Percentiles rank a stretch among this genome's conserved stretches.
Evolutionary conservation across 2,329 filamentous ascomycete species (phyloP).

Genomic region (Cercospora zeina): DNA sequence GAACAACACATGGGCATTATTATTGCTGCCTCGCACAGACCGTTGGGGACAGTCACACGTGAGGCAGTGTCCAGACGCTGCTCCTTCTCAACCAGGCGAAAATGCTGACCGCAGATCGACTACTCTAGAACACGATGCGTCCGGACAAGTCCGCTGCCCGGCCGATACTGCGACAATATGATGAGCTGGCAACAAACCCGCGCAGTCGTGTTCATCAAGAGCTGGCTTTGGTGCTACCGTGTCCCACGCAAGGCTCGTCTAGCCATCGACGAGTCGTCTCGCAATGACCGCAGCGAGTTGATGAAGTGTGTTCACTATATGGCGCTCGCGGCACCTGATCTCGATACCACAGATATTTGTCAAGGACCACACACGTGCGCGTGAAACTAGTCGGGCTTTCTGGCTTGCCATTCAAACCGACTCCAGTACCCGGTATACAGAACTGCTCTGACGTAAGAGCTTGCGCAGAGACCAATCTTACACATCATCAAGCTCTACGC

Average conservation of each 20-base stretch:
- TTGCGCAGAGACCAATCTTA: neutral
- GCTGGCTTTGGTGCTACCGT: neutral
- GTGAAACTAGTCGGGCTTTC: too few species aligned
- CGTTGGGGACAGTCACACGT: neutral
- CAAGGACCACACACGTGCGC: neutral
- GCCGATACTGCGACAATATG: neutral
- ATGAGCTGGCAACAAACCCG: neutral
- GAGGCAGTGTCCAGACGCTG: neutral
- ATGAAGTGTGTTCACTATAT: neutral
- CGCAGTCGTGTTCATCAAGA: neutral
- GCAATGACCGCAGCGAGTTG: neutral
- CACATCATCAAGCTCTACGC: neutral
- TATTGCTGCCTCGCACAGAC: neutral
- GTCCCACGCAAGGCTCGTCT: neutral
- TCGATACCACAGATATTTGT: too few species aligned
- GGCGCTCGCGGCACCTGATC: neutral
- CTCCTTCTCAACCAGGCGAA: neutral
- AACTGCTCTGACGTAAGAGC: neutral
- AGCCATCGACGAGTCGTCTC: neutral
- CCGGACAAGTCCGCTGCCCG: slow-evolving; percentile 8
- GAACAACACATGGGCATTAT: too few species aligned
- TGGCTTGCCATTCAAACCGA: too few species aligned
- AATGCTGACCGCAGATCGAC: slow-evolving; percentile 1
- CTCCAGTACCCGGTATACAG: too few species aligned
- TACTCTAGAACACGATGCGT: neutral